Percentiles rank a stretch among this genome's conserved stretches.
phyloP scores from a whole-genome alignment of 805 yeast genomes.

The Sugiyamaella smithiae region DNA sequence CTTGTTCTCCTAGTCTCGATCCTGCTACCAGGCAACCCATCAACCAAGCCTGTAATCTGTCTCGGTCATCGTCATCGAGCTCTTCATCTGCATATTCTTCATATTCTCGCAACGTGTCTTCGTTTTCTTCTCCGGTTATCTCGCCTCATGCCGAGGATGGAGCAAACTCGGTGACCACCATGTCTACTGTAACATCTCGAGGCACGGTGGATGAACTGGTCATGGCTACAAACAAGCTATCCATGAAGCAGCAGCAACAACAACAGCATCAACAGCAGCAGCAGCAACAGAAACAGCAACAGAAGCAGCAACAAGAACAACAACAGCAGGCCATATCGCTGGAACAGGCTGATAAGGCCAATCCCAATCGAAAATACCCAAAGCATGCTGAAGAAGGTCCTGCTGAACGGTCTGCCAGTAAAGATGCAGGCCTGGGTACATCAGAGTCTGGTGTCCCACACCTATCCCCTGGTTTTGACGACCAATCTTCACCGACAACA shows the following conservation, averaged over 20 bases:
- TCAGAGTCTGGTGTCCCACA: slow-evolving; percentile 10
- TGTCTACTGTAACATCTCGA: background rate
- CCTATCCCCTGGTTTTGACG: slow-evolving; percentile 5
- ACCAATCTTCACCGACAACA: slow-evolving; percentile 20
- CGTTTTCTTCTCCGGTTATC: slow-evolving; percentile 12
- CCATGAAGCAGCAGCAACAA: background rate
- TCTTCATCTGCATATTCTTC: slow-evolving; percentile 11
- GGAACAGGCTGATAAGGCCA: background rate
- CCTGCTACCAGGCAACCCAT: slow-evolving; percentile 15
- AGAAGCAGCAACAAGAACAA: background rate
- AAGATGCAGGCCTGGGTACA: slow-evolving; percentile 14
- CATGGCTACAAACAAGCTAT: background rate
- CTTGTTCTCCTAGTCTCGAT: background rate
- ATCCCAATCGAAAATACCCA: background rate
- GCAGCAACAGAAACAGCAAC: background rate
- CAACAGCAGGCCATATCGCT: background rate
- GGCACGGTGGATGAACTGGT: background rate
- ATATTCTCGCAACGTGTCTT: slow-evolving; percentile 8
- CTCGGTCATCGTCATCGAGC: slow-evolving; percentile 16
- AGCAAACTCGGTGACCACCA: background rate
- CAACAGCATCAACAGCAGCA: background rate
- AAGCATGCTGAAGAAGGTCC: background rate
- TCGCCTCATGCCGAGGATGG: slow-evolving; percentile 16
- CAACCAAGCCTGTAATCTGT: slow-evolving; percentile 8
- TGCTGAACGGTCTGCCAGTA: background rate